These are phyloP conservation scores for Penicillium subrubescens DNA, from an alignment of 495 filamentous ascomycete species.

Conservation along the genomic window DNA sequence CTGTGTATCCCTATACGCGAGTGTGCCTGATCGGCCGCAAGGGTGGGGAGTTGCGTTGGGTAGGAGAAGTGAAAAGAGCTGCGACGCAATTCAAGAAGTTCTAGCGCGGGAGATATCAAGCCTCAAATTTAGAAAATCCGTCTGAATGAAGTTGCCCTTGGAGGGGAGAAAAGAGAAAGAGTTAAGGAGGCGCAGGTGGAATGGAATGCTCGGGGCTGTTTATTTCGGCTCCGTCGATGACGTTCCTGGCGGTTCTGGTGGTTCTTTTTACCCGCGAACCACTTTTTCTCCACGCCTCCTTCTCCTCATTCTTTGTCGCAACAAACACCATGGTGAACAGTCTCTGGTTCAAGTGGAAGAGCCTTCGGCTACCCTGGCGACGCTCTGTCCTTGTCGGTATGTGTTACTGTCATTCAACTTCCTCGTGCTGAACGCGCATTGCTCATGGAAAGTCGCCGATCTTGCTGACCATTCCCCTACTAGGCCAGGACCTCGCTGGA, in stretches of 20 bases:
- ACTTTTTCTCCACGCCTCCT: slow-evolving; percentile 21
- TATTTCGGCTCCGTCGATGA: slow-evolving; percentile 31
- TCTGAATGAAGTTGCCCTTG: background rate
- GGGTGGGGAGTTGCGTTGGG: slow-evolving; percentile 30
- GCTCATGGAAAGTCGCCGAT: background rate
- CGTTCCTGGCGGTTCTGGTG: slow-evolving; percentile 26
- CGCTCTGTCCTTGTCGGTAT: slow-evolving; percentile 76
- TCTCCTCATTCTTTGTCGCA: background rate
- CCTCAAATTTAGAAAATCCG: background rate
- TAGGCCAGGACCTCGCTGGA: slow-evolving; percentile 81
- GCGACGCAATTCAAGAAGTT: slow-evolving; percentile 7
- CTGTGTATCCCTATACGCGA: slow-evolving; percentile 25
- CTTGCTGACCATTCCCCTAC: slow-evolving; percentile 25
- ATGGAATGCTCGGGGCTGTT: slow-evolving; percentile 34
- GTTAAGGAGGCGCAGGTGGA: slow-evolving; percentile 16
- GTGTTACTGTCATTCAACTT: slow-evolving; percentile 24
- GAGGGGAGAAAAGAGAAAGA: slow-evolving; percentile 3
- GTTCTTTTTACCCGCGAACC: slow-evolving; percentile 9
- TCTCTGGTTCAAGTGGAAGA: slow-evolving; percentile 86
- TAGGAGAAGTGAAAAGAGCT: slow-evolving; percentile 17
- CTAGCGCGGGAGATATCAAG: background rate
- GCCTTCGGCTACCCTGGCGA: slow-evolving; percentile 82
- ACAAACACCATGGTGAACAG: slow-evolving; percentile 40
- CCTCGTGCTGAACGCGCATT: slow-evolving; percentile 16
- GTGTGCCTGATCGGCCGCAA: slow-evolving; percentile 30